Conservation (phyloP, 352 stramenopile species). For the Pythium vanterpoolii region DNA sequence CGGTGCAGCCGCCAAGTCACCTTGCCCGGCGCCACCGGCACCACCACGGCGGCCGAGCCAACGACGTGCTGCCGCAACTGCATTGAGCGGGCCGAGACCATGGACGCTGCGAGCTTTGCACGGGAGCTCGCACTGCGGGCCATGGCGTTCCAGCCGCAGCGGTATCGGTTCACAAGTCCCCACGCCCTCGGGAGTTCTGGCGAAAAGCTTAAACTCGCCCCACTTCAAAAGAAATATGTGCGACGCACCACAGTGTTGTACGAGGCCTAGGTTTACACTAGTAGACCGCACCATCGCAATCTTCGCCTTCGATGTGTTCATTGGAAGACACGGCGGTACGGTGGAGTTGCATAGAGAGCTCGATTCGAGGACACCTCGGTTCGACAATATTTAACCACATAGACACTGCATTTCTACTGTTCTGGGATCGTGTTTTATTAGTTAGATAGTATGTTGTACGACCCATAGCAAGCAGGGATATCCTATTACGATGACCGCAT, state of each 20-base stretch:
- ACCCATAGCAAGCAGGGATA: too few relatives aligned
- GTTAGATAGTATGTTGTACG: too few relatives aligned
- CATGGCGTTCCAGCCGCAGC: conserved; percentile 7
- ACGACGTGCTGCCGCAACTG: conserved; percentile 9
- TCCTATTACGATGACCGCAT: not conserved
- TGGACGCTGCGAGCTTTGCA: conserved; percentile 9
- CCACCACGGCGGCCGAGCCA: not conserved
- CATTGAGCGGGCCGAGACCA: conserved; percentile 9
- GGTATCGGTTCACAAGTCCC: not conserved
- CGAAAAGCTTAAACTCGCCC: conserved; percentile 1
- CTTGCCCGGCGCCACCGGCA: not conserved
- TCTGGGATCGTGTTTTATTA: too few relatives aligned
- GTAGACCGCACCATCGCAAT: too few relatives aligned
- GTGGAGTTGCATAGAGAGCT: not conserved
- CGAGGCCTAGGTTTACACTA: too few relatives aligned
- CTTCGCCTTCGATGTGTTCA: too few relatives aligned
- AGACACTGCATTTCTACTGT: not conserved
- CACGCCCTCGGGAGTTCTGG: not conserved
- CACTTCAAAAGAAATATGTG: conserved; percentile 6
- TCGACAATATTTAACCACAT: not conserved
- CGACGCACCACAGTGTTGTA: too few relatives aligned
- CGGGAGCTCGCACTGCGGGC: conserved; percentile 4
- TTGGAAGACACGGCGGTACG: not conserved
- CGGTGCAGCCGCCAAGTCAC: conserved; percentile 9
- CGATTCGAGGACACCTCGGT: too few relatives aligned